Evolutionary conservation across 2,329 filamentous ascomycete species (phyloP).

Genomic region (Ascochyta pisi): DNA sequence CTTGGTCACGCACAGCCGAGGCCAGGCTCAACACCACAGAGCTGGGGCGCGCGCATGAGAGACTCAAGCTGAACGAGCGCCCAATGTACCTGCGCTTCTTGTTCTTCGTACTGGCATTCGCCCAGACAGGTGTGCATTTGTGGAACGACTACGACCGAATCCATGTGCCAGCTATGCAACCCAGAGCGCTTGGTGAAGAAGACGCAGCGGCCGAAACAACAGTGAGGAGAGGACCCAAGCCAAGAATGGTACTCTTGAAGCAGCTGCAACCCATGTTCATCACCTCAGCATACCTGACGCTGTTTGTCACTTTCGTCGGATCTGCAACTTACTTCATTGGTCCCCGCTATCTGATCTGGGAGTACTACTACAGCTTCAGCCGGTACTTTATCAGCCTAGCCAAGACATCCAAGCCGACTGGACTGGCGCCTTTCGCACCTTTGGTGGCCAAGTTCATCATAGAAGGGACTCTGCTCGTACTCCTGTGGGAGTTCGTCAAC

Average conservation of each 20-base stretch:
- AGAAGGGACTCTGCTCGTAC: slow-evolving; percentile 70
- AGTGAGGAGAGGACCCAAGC: slow-evolving; percentile 21
- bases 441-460: slow-evolving; percentile 58
- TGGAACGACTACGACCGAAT: slow-evolving; percentile 76
- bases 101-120: slow-evolving; percentile 70
- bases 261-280: slow-evolving; percentile 27
- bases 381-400: slow-evolving; percentile 78
- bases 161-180: slow-evolving; percentile 51
- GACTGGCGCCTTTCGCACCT: slow-evolving; percentile 64
- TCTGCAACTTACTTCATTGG: slow-evolving; percentile 38
- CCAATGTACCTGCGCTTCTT: slow-evolving; percentile 80
- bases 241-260: slow-evolving; percentile 28
- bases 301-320: slow-evolving; percentile 56
- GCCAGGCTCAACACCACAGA: slow-evolving; percentile 77
- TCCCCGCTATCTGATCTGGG: slow-evolving; percentile 41
- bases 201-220: slow-evolving; percentile 13
- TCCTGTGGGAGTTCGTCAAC: slow-evolving; percentile 81
- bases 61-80: slow-evolving; percentile 82
- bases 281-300: slow-evolving; percentile 39
- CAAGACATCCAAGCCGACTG: slow-evolving; percentile 64
- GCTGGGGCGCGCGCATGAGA: slow-evolving; percentile 68
- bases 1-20: slow-evolving; percentile 69
- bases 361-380: slow-evolving; percentile 71
- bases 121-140: slow-evolving; percentile 75
- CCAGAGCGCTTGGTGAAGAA: slow-evolving; percentile 28